Evolutionary conservation across 495 filamentous ascomycete genomes (phyloP).

Genomic region (Penicillium pulvis): DNA sequence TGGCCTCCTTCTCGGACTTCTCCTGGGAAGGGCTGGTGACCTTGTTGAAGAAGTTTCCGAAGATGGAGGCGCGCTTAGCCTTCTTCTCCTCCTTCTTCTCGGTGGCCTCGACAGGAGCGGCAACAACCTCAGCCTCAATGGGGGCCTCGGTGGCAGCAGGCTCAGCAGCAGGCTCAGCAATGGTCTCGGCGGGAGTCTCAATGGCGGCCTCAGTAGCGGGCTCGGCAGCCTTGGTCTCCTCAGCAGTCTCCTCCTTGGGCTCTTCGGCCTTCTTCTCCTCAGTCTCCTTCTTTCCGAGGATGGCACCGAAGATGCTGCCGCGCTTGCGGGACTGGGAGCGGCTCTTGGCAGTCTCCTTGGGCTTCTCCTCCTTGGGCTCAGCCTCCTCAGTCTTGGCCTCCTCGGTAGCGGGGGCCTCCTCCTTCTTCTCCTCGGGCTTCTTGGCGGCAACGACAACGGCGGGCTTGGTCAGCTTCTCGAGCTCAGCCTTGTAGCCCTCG

Average conservation of each 20-base stretch:
- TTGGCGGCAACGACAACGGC: slow-evolving; percentile 30
- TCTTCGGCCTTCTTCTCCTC: slow-evolving; percentile 58
- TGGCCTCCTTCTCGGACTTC: slow-evolving; percentile 55
- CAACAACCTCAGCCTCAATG: slow-evolving; percentile 9
- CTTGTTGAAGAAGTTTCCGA: slow-evolving; percentile 58
- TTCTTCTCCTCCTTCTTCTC: slow-evolving; percentile 41
- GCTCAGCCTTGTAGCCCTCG: slow-evolving; percentile 77
- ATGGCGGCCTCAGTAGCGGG: slow-evolving; percentile 28
- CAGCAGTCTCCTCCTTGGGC: slow-evolving; percentile 45
- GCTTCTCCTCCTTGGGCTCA: slow-evolving; percentile 44
- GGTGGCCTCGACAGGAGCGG: slow-evolving; percentile 26
- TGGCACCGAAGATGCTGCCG: slow-evolving; percentile 73
- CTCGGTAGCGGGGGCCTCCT: slow-evolving; percentile 31
- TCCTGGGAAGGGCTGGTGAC: slow-evolving; percentile 53
- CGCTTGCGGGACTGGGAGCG: slow-evolving; percentile 90
- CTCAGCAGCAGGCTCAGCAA: slow-evolving; percentile 10
- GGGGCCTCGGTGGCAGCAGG: slow-evolving; percentile 27
- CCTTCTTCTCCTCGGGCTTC: slow-evolving; percentile 56
- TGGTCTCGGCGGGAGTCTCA: slow-evolving; percentile 23
- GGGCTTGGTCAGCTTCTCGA: slow-evolving; percentile 63
- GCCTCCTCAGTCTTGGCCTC: slow-evolving; percentile 46
- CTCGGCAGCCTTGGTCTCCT: slow-evolving; percentile 40
- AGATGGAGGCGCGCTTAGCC: slow-evolving; percentile 53
- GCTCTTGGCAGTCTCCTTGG: slow-evolving; percentile 53
- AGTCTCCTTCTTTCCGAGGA: slow-evolving; percentile 76